Evolutionary conservation across 148 eudicot species (phyloP).

Genomic region (Dianthus caryophyllus): DNA sequence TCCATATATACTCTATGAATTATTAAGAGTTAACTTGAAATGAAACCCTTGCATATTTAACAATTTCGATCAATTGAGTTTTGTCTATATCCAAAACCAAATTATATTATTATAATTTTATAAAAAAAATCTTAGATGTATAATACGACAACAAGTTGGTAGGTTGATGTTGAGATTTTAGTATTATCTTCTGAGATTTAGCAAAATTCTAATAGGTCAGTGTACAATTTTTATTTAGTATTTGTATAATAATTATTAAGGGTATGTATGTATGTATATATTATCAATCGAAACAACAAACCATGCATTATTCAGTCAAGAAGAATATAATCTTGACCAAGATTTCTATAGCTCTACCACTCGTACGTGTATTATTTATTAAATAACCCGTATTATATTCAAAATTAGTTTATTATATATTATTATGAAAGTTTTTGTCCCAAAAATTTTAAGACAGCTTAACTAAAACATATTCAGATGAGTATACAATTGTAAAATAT

Average conservation of each 20-base stretch:
- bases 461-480: background rate
- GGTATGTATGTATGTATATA: no score
- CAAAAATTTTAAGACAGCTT: background rate
- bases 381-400: no score
- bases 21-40: no score
- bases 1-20: no score
- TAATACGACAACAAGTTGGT: conserved; percentile 4
- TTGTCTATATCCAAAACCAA: no score
- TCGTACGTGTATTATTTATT: background rate
- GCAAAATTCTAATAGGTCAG: background rate
- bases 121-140: background rate
- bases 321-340: conserved; percentile 16
- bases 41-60: no score
- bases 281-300: background rate
- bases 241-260: background rate
- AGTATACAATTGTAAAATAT: no score
- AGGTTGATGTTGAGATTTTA: background rate
- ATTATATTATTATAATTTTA: no score
- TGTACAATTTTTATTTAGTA: background rate
- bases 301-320: conserved; percentile 19
- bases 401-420: no score
- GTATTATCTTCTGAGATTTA: background rate
- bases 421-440: no score
- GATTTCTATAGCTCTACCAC: conserved; percentile 1
- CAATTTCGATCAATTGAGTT: no score